These are phyloP conservation scores for Talaromyces nanjingensis DNA, from an alignment of 495 filamentous ascomycete species.

Conservation along the genomic window DNA sequence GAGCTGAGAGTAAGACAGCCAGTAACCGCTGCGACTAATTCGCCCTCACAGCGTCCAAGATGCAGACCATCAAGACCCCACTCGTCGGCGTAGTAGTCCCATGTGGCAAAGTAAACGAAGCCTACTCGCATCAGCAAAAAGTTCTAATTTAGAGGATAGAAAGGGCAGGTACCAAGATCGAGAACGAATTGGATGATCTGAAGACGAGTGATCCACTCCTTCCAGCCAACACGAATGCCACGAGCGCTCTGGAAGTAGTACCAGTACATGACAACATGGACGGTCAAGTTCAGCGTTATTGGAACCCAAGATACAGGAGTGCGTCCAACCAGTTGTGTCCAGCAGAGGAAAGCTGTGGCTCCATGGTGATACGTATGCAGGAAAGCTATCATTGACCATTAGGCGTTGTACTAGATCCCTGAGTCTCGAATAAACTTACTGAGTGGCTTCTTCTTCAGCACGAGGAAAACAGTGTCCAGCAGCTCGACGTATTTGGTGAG, in stretches of 20 bases:
- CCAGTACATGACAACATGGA: slow-evolving; percentile 66
- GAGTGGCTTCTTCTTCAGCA: slow-evolving; percentile 68
- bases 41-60: slow-evolving; percentile 79
- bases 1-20: slow-evolving; percentile 87
- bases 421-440: slow-evolving; percentile 39
- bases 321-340: slow-evolving; percentile 61
- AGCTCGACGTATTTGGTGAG: slow-evolving; percentile 67
- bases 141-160: not conserved
- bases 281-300: slow-evolving; percentile 60
- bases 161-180: slow-evolving; percentile 41
- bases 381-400: slow-evolving; percentile 46
- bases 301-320: slow-evolving; percentile 64
- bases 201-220: slow-evolving; percentile 52
- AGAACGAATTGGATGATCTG: slow-evolving; percentile 55
- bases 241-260: slow-evolving; percentile 57
- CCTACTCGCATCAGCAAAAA: slow-evolving; percentile 34
- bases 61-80: slow-evolving; percentile 19
- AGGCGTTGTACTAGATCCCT: slow-evolving; percentile 9
- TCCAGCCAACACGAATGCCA: slow-evolving; percentile 53
- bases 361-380: slow-evolving; percentile 72
- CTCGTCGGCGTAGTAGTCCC: slow-evolving; percentile 57
- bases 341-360: slow-evolving; percentile 64
- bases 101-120: slow-evolving; percentile 91
- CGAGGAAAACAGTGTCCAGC: slow-evolving; percentile 62
- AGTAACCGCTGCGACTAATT: slow-evolving; percentile 93